A percentile compares a stretch with the other conserved stretches of the same genome.
Conservation (phyloP, 768 basidiomycete genomes). For the Melanogaster broomeanus region DNA sequence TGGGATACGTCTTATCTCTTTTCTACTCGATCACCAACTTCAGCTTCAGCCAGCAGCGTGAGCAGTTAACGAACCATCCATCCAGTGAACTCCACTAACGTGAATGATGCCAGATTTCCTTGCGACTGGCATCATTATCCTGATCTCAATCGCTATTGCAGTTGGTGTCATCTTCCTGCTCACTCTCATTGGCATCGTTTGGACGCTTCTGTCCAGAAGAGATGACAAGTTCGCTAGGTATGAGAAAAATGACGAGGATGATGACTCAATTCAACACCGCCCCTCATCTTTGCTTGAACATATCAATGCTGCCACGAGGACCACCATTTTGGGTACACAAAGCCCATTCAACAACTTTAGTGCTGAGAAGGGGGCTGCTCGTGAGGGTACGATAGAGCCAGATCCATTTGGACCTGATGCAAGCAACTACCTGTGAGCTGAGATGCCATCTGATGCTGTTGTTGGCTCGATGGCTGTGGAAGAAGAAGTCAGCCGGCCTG, state of each 20-base stretch:
- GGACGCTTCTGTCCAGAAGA: constrained; percentile 83
- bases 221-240: constrained; percentile 71
- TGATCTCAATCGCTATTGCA: constrained; percentile 96
- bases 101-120: constrained; percentile 63
- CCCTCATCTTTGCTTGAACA: constrained; percentile 89
- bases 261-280: constrained; percentile 73
- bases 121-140: constrained; percentile 89
- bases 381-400: constrained; percentile 36
- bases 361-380: constrained; percentile 49
- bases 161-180: constrained; percentile 92
- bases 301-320: constrained; percentile 87
- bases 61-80: constrained; percentile 35
- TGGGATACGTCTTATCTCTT: constrained; percentile 73
- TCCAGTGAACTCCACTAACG: neutral
- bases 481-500: constrained; percentile 66
- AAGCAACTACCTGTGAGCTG: constrained; percentile 76
- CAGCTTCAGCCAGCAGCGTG: constrained; percentile 71
- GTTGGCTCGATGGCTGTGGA: constrained; percentile 61
- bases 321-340: constrained; percentile 68
- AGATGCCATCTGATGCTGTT: constrained; percentile 77
- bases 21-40: constrained; percentile 84
- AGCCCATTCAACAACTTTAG: constrained; percentile 38
- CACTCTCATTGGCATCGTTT: constrained; percentile 81
- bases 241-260: constrained; percentile 72
- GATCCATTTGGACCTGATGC: constrained; percentile 75